Conservation (phyloP, 495 filamentous ascomycete species). For the Aspergillus ellipticus region DNA sequence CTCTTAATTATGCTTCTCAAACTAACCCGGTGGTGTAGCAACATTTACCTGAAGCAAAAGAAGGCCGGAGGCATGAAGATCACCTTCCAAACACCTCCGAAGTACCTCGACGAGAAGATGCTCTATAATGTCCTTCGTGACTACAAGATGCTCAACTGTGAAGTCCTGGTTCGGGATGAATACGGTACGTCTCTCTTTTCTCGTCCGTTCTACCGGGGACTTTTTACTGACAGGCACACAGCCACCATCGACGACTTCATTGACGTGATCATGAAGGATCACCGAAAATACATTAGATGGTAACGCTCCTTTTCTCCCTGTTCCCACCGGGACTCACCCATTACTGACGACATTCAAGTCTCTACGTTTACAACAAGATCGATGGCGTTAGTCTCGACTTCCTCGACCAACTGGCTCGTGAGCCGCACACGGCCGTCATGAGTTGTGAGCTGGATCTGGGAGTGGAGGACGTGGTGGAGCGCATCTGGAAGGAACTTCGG, state of each 20-base stretch:
- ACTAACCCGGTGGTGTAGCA: conserved; percentile 48
- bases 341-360: conserved; percentile 41
- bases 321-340: no score
- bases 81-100: conserved; percentile 86
- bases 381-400: conserved; percentile 92
- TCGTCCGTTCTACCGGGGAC: background rate
- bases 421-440: conserved; percentile 95
- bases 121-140: conserved; percentile 93
- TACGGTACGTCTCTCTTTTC: conserved; percentile 50
- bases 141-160: conserved; percentile 98
- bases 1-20: background rate
- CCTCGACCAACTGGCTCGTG: conserved; percentile 84
- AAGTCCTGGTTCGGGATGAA: conserved; percentile 92
- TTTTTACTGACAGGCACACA: conserved; percentile 22
- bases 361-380: conserved; percentile 99
- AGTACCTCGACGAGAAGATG: conserved; percentile 93
- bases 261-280: conserved; percentile 98
- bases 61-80: conserved; percentile 99
- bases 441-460: conserved; percentile 95
- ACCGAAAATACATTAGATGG: conserved; percentile 94
- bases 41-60: conserved; percentile 98
- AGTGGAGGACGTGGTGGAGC: conserved; percentile 91
- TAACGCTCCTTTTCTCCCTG: conserved; percentile 20
- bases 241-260: conserved; percentile 98
- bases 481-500: conserved; percentile 91